Conservation (phyloP, 306 rosid species). For the Phaseolus lunatus region DNA sequence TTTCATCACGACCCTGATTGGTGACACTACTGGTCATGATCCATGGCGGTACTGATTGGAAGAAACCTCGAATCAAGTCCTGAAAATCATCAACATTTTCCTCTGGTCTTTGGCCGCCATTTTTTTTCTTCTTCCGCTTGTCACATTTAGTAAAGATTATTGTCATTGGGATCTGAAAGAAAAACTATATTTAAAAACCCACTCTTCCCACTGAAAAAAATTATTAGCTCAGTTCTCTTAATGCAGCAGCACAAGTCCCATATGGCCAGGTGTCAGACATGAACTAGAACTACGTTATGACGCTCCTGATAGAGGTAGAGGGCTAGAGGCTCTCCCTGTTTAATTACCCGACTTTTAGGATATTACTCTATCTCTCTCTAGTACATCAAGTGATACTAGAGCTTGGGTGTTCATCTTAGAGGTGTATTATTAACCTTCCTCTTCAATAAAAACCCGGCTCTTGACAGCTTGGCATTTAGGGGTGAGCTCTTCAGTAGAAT, state of each 20-base stretch:
- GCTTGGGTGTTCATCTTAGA: slow-evolving; percentile 2
- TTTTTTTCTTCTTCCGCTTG: slow-evolving; percentile 92
- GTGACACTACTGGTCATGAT: slow-evolving; percentile 98
- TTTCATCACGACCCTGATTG: slow-evolving; percentile 94
- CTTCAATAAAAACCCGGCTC: background rate
- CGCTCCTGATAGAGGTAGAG: slow-evolving; percentile 13
- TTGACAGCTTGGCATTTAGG: slow-evolving; percentile 3
- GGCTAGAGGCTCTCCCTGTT: background rate
- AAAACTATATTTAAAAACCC: slow-evolving; percentile 21
- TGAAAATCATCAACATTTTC: slow-evolving; percentile 89
- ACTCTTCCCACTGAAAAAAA: background rate
- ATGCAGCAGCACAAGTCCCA: background rate
- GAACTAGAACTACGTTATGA: slow-evolving; percentile 25
- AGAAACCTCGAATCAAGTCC: slow-evolving; percentile 78
- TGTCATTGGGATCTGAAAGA: slow-evolving; percentile 93
- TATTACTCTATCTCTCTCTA: background rate
- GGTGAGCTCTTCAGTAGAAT: slow-evolving; percentile 1
- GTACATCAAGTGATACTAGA: slow-evolving; percentile 2
- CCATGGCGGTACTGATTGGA: slow-evolving; percentile 88
- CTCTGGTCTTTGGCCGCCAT: slow-evolving; percentile 91
- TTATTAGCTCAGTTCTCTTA: background rate
- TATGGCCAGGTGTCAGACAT: background rate
- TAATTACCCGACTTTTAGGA: background rate
- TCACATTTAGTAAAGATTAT: slow-evolving; percentile 95
- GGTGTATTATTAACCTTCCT: background rate